These are phyloP conservation scores for Cornus controversa DNA, from an alignment of 148 eudicot species.

Conservation along the genomic window DNA sequence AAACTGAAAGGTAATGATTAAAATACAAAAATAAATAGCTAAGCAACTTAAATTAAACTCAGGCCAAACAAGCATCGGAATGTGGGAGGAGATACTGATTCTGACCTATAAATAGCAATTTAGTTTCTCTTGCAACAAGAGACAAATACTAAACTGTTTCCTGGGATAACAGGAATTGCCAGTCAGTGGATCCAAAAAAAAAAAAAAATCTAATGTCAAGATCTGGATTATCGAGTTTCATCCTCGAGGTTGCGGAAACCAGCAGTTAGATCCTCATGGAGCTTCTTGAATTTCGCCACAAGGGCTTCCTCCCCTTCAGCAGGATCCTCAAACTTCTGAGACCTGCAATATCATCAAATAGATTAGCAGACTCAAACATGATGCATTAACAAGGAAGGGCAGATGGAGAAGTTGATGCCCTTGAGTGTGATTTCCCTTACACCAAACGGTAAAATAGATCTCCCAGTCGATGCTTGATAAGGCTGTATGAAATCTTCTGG, in stretches of 20 bases:
- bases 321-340: constrained; percentile 93
- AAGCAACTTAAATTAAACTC: background rate
- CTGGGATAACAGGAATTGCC: background rate
- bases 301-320: constrained; percentile 85
- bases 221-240: constrained; percentile 60
- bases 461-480: constrained; percentile 75
- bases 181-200: background rate
- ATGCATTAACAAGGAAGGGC: background rate
- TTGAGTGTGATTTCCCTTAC: constrained; percentile 45
- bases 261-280: constrained; percentile 66
- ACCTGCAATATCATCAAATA: constrained; percentile 35
- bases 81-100: background rate
- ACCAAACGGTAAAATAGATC: constrained; percentile 87
- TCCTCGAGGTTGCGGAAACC: constrained; percentile 94
- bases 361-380: background rate
- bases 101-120: background rate
- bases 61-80: background rate
- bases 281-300: constrained; percentile 71
- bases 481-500: constrained; percentile 64
- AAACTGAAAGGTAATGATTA: background rate
- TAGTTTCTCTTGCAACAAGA: background rate
- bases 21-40: background rate
- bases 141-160: background rate
- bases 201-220: background rate
- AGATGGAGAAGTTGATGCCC: background rate